phyloP scores from a whole-genome alignment of 73 alveolate genomes.

The Stentor roeselii region DNA sequence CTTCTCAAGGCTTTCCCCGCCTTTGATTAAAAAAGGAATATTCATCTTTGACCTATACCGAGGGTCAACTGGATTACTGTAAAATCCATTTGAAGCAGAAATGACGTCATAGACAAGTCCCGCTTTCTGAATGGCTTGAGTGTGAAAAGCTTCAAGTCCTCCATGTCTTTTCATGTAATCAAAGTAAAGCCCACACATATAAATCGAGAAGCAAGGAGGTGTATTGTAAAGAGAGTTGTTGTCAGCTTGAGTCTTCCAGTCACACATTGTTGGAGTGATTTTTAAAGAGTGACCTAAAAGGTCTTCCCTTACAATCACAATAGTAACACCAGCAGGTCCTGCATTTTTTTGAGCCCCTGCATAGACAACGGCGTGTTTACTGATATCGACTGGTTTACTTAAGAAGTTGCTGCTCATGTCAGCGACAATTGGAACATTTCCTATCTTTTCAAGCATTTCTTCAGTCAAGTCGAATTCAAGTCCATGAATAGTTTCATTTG shows the following conservation, averaged over 20 bases:
- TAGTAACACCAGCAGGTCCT: conserved; percentile 51
- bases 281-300: conserved; percentile 32
- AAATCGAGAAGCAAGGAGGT: conserved; percentile 60
- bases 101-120: conserved; percentile 42
- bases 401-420: conserved; percentile 43
- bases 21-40: conserved; percentile 45
- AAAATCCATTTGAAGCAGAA: conserved; percentile 37
- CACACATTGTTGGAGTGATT: conserved; percentile 56
- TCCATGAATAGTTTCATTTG: conserved; percentile 70
- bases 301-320: conserved; percentile 40
- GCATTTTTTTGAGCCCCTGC: conserved; percentile 41
- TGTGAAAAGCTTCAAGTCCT: conserved; percentile 41
- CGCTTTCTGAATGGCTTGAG: conserved; percentile 40
- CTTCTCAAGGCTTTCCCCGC: background rate
- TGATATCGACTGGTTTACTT: conserved; percentile 33
- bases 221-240: conserved; percentile 58
- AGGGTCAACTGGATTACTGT: conserved; percentile 49
- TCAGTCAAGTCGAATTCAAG: conserved; percentile 45
- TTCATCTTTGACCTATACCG: conserved; percentile 55
- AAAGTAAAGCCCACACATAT: conserved; percentile 44
- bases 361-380: conserved; percentile 36
- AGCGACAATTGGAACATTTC: conserved; percentile 18
- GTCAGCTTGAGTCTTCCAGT: conserved; percentile 38
- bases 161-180: conserved; percentile 47
- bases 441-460: conserved; percentile 41